Base-by-base conservation (phyloP, 1,139 yeast species). In the Scheffersomyces stambukii region DNA sequence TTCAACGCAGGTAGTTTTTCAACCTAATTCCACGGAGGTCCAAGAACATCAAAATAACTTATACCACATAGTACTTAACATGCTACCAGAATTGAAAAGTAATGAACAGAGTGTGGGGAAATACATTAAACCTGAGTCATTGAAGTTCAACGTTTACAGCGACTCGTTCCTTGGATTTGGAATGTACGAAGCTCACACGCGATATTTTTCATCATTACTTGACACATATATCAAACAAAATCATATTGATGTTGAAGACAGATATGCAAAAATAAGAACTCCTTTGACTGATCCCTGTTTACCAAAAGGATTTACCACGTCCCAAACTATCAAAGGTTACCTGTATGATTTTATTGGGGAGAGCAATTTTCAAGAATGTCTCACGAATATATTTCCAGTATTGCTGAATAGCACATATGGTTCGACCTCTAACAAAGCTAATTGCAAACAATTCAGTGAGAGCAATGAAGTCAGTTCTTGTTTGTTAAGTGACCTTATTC, bases 141-240 rank as follows among this genome's bases (percentile, higher is more conserved):
- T 58, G 11, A 45, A 61, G 3, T 78, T 70, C 54, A 55, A 68
- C 31, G 71, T 84, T 1, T 83, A 74, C 46, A 80, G 86, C 5
- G 77, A 81, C 24, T 78, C 89, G 0, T 83, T 84, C 60, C 59
- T 83, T 8, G 94, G 94, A 0, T 73, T 73, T 39, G 95, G 95
- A 1, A 77, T 84, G 52, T 71, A 74, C 38, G 85, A 81, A 45
- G 86, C 88, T 2, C 77, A 75, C 35, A 46, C 50, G 10, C 64
- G 65, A 32, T 81, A 75, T 45, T 50, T 74, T 11, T 56, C 60
- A 11, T 41, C 51, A 4, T 46, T 76, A 19, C 49, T 59, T n/a
- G 52, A 49, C n/a, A 42, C 42, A 3, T 48, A 46, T 24, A 37
- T 40, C 9, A 33, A 33, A 12, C 52, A 37, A 8, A 36, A 48